Base-by-base conservation (phyloP, 1,284 basidiomycete species). In the Wolfiporia cocos region DNA sequence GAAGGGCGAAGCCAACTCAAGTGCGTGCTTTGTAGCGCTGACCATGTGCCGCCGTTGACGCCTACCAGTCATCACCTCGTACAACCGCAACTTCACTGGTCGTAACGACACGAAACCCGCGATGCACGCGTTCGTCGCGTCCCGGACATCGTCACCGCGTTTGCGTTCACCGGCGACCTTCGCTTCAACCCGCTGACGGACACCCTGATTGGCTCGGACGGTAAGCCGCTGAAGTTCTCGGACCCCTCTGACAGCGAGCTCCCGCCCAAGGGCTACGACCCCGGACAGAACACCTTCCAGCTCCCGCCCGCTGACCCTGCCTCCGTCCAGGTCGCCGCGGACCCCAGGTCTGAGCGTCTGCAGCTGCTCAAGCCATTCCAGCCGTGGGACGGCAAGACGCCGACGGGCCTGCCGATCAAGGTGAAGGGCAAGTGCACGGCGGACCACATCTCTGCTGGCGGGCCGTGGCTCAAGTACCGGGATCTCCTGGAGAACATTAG, bases 1-100 rank as follows among this genome's bases (percentile, higher is more conserved):
- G 78, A 99, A 94, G 81, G 95, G 95, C 60, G 90, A 90, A 57
- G 75, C 80, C 61, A 99, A 99, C 84, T 93, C 92, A 20, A 96
- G 85, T 87, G 35, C 17, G 44, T 52, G 22, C 9, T 20, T 81
- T 2, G 90, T 89, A 51, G 77, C 77, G 11, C 68, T 82, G 28
- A 38, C 87, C 83, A 7, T 28, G 26, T 28, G 26, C 14, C 26
- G 9, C 9, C 20, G n/a, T n/a, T n/a, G n/a, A n/a, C n/a, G n/a
- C n/a, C n/a, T n/a, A n/a, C 17, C 15, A 35, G 34, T 97, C 74
- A 92, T 98, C 70, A 96, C 95, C 41, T 98, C 94, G 20, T 99
- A 99, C 84, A 99, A 99, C 85, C 93, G 96, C 69, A 99, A 99
- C 86, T 99, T 99, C 75, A 98, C 95, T 56, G 95, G 93, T 49